phyloP scores from a whole-genome alignment of 495 filamentous ascomycete genomes.

The Cenococcum geophilum region DNA sequence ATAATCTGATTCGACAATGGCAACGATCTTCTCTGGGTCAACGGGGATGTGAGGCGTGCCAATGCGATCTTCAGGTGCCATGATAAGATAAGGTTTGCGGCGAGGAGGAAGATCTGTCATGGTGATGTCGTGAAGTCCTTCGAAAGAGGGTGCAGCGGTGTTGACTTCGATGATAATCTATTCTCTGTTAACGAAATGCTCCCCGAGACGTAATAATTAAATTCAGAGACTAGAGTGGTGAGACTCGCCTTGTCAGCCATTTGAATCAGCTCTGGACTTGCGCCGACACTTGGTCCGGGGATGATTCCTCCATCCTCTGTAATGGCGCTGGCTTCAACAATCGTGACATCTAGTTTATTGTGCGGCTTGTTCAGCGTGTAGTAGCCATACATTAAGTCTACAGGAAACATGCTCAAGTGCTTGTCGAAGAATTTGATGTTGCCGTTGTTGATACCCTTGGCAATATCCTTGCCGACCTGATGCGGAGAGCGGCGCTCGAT shows the following conservation, averaged over 20 bases:
- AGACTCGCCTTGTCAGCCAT: constrained; percentile 68
- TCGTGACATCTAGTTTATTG: constrained; percentile 72
- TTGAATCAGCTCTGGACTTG: constrained; percentile 79
- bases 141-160: constrained; percentile 75
- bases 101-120: constrained; percentile 75
- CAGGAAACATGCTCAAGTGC: constrained; percentile 88
- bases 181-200: not conserved
- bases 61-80: constrained; percentile 72
- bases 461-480: constrained; percentile 86
- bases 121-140: constrained; percentile 87
- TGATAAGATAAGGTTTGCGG: constrained; percentile 82
- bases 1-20: constrained; percentile 78
- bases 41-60: constrained; percentile 79
- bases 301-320: constrained; percentile 91
- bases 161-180: constrained; percentile 88
- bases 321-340: constrained; percentile 83
- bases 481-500: constrained; percentile 80
- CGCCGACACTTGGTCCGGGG: constrained; percentile 80
- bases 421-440: constrained; percentile 91
- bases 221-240: not conserved
- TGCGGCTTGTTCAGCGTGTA: constrained; percentile 50
- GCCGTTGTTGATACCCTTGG: constrained; percentile 85
- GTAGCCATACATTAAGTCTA: constrained; percentile 68
- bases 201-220: not conserved
- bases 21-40: constrained; percentile 82